phyloP scores from a whole-genome alignment of 352 stramenopile species.

The Globisporangium megalacanthum region DNA sequence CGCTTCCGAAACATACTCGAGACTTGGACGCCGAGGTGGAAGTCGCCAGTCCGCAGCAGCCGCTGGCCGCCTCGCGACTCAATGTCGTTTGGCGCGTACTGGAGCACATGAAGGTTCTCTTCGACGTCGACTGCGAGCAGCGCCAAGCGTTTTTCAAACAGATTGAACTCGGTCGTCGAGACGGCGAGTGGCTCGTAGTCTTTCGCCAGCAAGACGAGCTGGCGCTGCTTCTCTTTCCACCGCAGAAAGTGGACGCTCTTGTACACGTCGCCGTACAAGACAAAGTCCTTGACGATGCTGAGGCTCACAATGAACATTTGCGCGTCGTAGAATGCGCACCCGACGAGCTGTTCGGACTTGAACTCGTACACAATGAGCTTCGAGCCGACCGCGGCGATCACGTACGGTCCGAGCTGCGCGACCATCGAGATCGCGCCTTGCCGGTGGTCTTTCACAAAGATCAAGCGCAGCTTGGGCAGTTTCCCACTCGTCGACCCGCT shows the following conservation, averaged over 20 bases:
- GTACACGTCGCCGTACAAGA: constrained; percentile 86
- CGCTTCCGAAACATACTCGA: constrained; percentile 77
- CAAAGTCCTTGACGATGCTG: constrained; percentile 79
- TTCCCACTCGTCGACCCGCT: constrained; percentile 69
- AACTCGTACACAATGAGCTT: constrained; percentile 89
- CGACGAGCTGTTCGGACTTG: constrained; percentile 84
- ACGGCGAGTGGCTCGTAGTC: constrained; percentile 81
- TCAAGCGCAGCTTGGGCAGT: constrained; percentile 68
- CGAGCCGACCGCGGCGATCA: constrained; percentile 77
- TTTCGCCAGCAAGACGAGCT: constrained; percentile 78
- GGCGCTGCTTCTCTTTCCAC: constrained; percentile 80
- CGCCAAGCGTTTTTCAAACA: constrained; percentile 71
- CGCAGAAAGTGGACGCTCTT: constrained; percentile 87
- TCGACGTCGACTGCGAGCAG: constrained; percentile 78
- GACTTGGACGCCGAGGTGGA: constrained; percentile 76
- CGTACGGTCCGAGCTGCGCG: constrained; percentile 69
- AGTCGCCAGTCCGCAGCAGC: constrained; percentile 74
- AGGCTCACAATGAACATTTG: constrained; percentile 86
- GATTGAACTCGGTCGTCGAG: constrained; percentile 75
- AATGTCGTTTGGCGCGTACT: constrained; percentile 82
- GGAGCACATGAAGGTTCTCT: constrained; percentile 83
- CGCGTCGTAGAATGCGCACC: constrained; percentile 83
- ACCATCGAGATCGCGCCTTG: constrained; percentile 80
- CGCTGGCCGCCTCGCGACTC: constrained; percentile 80
- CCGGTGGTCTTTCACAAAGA: constrained; percentile 85